These are phyloP conservation scores for Anisodus tanguticus DNA, from an alignment of 257 asterid species.

Conservation along the genomic window DNA sequence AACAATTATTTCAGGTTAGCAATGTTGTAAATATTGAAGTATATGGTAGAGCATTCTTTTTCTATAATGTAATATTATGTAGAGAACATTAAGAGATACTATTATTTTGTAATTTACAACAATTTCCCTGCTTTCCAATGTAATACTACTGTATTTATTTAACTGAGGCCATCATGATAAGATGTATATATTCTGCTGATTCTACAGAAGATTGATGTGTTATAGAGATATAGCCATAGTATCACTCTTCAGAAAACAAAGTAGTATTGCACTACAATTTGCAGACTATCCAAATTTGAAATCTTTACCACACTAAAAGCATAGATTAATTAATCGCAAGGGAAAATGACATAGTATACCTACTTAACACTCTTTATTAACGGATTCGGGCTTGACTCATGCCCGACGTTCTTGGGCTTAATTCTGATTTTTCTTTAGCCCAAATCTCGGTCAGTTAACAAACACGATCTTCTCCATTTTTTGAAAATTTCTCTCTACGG, in stretches of 20 bases:
- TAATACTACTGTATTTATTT: neutral
- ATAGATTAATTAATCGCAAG: no score
- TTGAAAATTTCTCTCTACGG: no score
- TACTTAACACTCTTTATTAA: no score
- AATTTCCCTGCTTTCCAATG: neutral
- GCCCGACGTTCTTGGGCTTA: no score
- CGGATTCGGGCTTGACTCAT: no score
- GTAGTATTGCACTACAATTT: neutral
- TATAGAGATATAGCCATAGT: neutral
- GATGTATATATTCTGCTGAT: no score
- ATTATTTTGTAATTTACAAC: neutral
- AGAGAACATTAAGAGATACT: neutral
- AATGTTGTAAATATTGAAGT: neutral
- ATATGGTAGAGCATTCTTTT: conserved; percentile 22
- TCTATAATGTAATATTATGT: conserved; percentile 4
- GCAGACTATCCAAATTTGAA: neutral
- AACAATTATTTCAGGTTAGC: neutral
- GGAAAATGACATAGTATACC: no score
- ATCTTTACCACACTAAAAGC: neutral
- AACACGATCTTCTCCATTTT: no score
- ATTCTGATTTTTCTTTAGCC: no score
- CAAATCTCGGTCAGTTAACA: no score
- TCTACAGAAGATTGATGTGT: no score
- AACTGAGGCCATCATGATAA: neutral
- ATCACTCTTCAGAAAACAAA: neutral